Base-by-base conservation (phyloP, 2,329 filamentous ascomycete species). In the Aspergillus sp. region DNA sequence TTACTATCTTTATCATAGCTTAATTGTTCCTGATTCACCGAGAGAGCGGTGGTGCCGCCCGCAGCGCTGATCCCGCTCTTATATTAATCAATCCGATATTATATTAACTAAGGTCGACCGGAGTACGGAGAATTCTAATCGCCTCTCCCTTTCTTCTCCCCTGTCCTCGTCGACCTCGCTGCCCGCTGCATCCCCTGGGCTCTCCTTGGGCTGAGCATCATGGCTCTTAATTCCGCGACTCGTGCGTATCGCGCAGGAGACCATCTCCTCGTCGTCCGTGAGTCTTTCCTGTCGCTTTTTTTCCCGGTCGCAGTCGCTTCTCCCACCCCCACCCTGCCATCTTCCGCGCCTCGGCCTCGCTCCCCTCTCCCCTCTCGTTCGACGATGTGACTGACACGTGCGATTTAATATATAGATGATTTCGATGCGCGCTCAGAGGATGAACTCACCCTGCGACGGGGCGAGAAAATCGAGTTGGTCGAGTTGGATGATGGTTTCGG, bases 391-490 rank as follows among this genome's bases (percentile, higher is more conserved):
- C 43, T 37, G 53, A 58, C 40, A 57, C 56, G 77, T 45, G 45
- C 45, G 9, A 45, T 51, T 51, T 43, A 27, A 25, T 44, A 73
- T 52, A 19, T 64, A 96, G 91, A 99, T 77, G 92, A 97, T 77
- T 98, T 99, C 74, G 81, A 87, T 66, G 93, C 93, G 57, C 87
- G 95, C 65, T 96, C 92, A 75, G 89, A 90, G 57, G 95, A 99
- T 77, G 95, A 99, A 81, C 82, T 99, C 70, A 96, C 87, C 66
- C 82, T 99, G 64, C 81, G 86, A 55, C 96, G 96, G 70, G 93
- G 84, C 47, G 84, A 87, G 67, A 82, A 82, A 65, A 82, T 88
- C 63, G 81, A 87, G 72, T 76, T 88, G 54, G 81, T 87, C 33
- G 85, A 88, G 73, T 76, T 85, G 62, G 85, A 88, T 70, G 85